Evolutionary conservation across 805 yeast species (phyloP), one percentile per base, ranked within the genome.

Genomic region (Kodamaea nitidulidarum): DNA sequence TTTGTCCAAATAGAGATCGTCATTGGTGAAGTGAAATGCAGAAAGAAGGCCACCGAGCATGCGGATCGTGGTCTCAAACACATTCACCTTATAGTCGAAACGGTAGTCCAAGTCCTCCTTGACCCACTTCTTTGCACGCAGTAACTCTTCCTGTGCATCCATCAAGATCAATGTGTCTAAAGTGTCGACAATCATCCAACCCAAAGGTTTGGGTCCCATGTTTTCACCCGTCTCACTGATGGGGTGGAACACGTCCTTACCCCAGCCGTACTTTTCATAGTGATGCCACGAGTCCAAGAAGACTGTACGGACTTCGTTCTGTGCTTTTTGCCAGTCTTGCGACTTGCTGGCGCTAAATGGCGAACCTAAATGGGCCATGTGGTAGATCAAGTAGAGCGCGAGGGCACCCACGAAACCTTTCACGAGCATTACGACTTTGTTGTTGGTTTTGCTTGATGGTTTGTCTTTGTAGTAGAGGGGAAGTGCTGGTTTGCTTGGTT

Each of bases 31-130:
- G 47, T 85, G 81, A 54, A 76, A 78, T 0, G 95, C 95, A 2
- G 95, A 82, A 35, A 90, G 63, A n/a, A 90, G 67, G 0, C 97
- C 97, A 32, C 97, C 97, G 17, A 90, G 65, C 95, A 90, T 87
- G 56, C 96, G 73, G 47, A 87, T 88, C 4, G 97, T 87, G n/a
- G 96, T 88, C 57, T 88, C 97, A 61, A 90, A 90, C 4, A 88
- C 81, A 55, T 83, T 88, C 30, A 87, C 93, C 25, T 75, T 75
- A 44, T 80, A 76, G 55, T 87, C 84, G 49, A 85, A 76, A 49
- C 80, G 77, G 55, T 86, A 88, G 38, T 70, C 71, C 47, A 90
- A 67, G 36, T 78, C 87, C 40, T 80, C 64, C 35, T 73, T 70
- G 35, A 90, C 83, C 95, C 96, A 90, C 4, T 75, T 56, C 44